Conservation (phyloP, 495 filamentous ascomycete genomes). For the Lindgomyces ingoldianus region DNA sequence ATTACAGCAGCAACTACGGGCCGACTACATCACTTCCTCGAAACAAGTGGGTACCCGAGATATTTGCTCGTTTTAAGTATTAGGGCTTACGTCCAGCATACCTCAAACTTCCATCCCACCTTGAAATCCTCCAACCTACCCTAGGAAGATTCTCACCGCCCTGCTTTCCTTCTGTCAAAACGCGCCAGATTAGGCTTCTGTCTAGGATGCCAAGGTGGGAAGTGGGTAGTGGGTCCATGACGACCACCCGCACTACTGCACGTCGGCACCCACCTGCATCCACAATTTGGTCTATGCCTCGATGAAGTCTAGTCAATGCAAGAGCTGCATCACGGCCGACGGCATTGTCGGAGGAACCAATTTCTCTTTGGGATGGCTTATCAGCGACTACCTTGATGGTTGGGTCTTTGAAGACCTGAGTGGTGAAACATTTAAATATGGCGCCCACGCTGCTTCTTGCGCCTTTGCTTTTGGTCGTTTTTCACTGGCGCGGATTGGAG, state of each 20-base stretch:
- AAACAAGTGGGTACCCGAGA: too few species aligned
- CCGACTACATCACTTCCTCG: too few species aligned
- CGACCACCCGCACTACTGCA: neutral
- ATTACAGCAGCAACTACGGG: too few species aligned
- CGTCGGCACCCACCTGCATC: neutral
- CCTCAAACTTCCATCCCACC: too few species aligned
- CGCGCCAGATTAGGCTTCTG: neutral
- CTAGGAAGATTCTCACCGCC: neutral
- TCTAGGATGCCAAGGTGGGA: too few species aligned
- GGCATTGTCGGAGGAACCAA: neutral
- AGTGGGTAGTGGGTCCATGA: neutral
- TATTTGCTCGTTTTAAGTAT: too few species aligned
- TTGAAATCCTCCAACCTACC: neutral
- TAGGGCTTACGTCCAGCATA: too few species aligned
- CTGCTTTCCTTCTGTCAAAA: neutral
- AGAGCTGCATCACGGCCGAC: neutral
- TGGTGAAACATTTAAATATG: neutral
- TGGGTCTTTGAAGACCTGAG: neutral
- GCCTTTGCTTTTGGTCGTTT: neutral
- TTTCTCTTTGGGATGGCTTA: neutral
- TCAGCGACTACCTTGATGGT: neutral
- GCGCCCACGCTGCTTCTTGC: neutral
- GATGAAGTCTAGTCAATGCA: neutral
- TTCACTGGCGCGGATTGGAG: neutral
- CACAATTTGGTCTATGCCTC: neutral